Base-by-base conservation (phyloP, 2,329 filamentous ascomycete species). In the Xylaria sp. region DNA sequence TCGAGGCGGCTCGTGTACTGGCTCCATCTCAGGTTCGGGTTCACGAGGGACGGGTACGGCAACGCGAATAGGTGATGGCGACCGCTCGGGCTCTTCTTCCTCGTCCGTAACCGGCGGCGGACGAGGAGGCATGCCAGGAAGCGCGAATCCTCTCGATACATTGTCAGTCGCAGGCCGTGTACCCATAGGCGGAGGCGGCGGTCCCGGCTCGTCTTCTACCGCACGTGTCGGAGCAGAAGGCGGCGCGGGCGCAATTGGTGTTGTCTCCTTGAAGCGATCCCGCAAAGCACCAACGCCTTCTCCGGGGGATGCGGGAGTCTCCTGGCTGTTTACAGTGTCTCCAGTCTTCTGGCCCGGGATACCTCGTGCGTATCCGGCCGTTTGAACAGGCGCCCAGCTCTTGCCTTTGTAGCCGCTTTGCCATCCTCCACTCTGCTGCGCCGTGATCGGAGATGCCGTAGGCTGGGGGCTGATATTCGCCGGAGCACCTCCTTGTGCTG, bases 381-480 rank as follows among this genome's bases (percentile, higher is more conserved):
- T 91, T 66, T 92, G 85, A 24, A 97, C 91, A 2, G 92, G 77
- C 21, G 85, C 91, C 93, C 93, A 97, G 29, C 85, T 88, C 78
- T 96, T 97, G 57, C 93, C 93, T 44, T 80, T 78, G 70, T 97
- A 97, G 17, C 91, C 89, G 72, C 92, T 96, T 80, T 93, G 92
- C 92, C 92, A 97, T 56, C 91, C 62, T 42, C 64, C 91, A 66
- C 89, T 95, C 68, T 81, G 79, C 71, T 96, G 91, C 46, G 81
- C 78, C 46, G 78, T 71, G 26, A 91, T 75, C 1, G 86, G 81
- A 39, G 84, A 74, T n/a, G 81, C 67, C 2, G 73, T 65, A 6
- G 74, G 60, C 20, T 77, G 69, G 29, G 29, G 29, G 48, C 74
- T 68, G 18, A 77, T 71, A 46, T 78, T 72, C n/a, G n/a, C n/a